These are phyloP conservation scores for Chrysochromulina parva DNA, from an alignment of 78 protist genomes.

Conservation along the genomic window DNA sequence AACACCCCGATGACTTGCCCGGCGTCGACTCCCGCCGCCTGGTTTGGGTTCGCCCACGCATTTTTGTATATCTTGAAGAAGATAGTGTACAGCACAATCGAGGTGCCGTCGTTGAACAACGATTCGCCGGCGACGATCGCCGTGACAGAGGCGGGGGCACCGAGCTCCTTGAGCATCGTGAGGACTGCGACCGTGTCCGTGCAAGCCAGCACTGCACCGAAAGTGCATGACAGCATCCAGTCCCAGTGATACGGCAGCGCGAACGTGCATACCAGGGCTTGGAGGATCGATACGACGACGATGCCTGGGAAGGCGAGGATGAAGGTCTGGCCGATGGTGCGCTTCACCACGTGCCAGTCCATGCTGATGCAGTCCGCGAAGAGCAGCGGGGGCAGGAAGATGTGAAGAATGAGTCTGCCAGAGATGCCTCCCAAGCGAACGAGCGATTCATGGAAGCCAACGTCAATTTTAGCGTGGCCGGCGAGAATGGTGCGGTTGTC, in stretches of 20 bases:
- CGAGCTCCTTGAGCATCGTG: slow-evolving; percentile 69
- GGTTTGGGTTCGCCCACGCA: no score
- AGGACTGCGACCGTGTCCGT: slow-evolving; percentile 86
- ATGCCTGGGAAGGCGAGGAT: slow-evolving; percentile 58
- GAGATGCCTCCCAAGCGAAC: neutral
- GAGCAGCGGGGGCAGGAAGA: slow-evolving; percentile 20
- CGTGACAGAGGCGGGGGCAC: slow-evolving; percentile 46
- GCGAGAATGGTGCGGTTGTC: no score
- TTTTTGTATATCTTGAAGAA: neutral
- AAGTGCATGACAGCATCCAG: neutral
- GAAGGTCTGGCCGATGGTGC: neutral
- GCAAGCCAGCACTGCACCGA: slow-evolving; percentile 55
- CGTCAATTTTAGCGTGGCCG: no score
- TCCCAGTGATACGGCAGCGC: slow-evolving; percentile 23
- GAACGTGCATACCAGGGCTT: neutral
- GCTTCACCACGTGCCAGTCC: slow-evolving; percentile 26
- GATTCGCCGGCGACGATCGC: slow-evolving; percentile 72
- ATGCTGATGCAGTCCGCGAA: neutral
- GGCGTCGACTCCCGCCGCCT: neutral
- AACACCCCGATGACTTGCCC: neutral
- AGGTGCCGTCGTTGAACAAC: slow-evolving; percentile 72
- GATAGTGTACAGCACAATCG: neutral
- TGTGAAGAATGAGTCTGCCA: neutral
- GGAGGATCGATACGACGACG: slow-evolving; percentile 26
- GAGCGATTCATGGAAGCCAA: neutral